phyloP scores from a whole-genome alignment of 2,329 filamentous ascomycete species.

The Massarina eburnea region DNA sequence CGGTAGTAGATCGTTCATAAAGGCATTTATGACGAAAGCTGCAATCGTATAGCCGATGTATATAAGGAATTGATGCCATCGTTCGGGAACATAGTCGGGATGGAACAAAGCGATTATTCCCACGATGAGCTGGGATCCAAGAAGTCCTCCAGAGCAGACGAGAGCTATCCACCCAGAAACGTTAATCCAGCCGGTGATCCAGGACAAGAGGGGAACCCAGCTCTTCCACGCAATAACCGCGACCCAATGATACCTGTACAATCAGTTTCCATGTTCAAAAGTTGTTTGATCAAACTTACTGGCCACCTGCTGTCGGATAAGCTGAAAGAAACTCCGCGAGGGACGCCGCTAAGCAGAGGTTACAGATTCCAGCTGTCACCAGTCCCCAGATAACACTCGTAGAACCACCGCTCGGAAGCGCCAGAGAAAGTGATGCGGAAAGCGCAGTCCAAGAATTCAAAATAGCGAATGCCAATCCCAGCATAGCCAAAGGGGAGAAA shows the following conservation, averaged over 20 bases:
- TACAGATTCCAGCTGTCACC: conserved; percentile 60
- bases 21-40: conserved; percentile 66
- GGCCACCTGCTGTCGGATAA: conserved; percentile 53
- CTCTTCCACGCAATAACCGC: conserved; percentile 63
- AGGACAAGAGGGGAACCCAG: conserved; percentile 65
- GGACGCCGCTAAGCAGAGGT: conserved; percentile 68
- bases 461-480: conserved; percentile 64
- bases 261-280: conserved; percentile 44
- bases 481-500: conserved; percentile 61
- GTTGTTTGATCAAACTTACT: conserved; percentile 17
- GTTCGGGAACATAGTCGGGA: conserved; percentile 57
- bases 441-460: conserved; percentile 66
- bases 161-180: conserved; percentile 68
- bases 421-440: conserved; percentile 59
- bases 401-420: conserved; percentile 70
- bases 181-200: conserved; percentile 73
- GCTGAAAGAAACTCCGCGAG: conserved; percentile 72
- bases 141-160: conserved; percentile 67
- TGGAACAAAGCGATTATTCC: conserved; percentile 66
- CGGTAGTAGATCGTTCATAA: conserved; percentile 63
- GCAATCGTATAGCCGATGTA: conserved; percentile 66
- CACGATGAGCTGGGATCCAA: conserved; percentile 67
- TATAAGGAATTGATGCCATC: conserved; percentile 74
- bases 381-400: conserved; percentile 73
- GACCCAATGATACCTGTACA: conserved; percentile 66